Percentiles rank a stretch among this genome's conserved stretches.
Conservation (phyloP, 805 yeast genomes). For the Cyberlindnera mycetangii region DNA sequence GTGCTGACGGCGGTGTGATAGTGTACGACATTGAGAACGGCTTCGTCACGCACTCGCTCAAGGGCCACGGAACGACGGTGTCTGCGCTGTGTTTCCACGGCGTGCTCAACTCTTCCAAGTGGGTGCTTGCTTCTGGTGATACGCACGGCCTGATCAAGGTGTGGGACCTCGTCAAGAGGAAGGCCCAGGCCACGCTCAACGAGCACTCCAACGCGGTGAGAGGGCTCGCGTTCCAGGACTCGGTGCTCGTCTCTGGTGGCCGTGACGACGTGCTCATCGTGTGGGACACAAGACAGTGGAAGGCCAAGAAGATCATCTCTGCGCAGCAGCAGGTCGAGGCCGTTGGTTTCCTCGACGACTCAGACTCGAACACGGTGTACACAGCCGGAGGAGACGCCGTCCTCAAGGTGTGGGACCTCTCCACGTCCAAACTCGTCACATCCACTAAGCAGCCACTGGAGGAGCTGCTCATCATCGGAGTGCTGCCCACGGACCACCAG, state of each 20-base stretch:
- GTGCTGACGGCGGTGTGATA: conserved; percentile 87
- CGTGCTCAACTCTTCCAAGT: conserved; percentile 57
- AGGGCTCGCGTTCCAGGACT: conserved; percentile 70
- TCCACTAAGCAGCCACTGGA: conserved; percentile 53
- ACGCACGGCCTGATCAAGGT: conserved; percentile 53
- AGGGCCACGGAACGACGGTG: conserved; percentile 91
- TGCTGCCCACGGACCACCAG: conserved; percentile 37
- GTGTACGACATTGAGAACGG: conserved; percentile 93
- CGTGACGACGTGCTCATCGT: conserved; percentile 75
- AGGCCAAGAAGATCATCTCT: conserved; percentile 64
- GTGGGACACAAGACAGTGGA: conserved; percentile 53
- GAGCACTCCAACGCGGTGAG: conserved; percentile 87
- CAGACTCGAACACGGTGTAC: conserved; percentile 51
- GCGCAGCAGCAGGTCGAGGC: conserved; percentile 71
- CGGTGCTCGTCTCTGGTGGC: conserved; percentile 73
- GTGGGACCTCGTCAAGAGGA: conserved; percentile 71
- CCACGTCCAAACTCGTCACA: conserved; percentile 51
- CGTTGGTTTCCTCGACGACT: conserved; percentile 72
- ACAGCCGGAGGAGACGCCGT: conserved; percentile 76
- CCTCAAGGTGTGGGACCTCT: conserved; percentile 62
- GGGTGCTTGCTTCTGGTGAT: conserved; percentile 79
- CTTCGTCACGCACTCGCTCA: conserved; percentile 81
- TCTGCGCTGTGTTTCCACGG: conserved; percentile 78
- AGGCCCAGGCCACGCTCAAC: conserved; percentile 55
- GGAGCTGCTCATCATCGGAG: conserved; percentile 69